Evolutionary conservation across 1,284 basidiomycete genomes (phyloP), one percentile per base, ranked within the genome.

Genomic region (Trametes polyzona): DNA sequence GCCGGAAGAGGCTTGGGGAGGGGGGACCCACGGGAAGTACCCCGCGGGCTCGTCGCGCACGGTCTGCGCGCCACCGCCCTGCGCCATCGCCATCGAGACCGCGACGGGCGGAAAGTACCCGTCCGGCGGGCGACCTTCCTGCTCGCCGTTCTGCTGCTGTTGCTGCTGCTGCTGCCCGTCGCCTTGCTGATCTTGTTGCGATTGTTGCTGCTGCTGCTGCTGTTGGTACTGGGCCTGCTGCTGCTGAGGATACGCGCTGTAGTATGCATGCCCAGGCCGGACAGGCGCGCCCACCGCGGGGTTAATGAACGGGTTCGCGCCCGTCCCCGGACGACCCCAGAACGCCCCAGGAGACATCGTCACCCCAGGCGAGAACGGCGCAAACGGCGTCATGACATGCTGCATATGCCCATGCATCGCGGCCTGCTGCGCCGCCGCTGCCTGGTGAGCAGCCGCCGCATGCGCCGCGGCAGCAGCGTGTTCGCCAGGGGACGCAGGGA

Each of bases 291-390:
- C 89, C 0, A 87, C 85, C 14, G 86, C 80, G 5, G 86, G 79
- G 58, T 89, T 89, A 51, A 87, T 82, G 69, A 78, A 81, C 47
- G 84, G 79, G 64, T 88, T 85, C 50, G 32, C 69, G 65, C 62
- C 75, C 70, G 64, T 57, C 16, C 80, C 81, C 3, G 83, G 79
- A 8, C 80, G 74, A 8, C 83, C 83, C 80, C 84, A 90, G 66
- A 88, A 86, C 26, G 84, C 71, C 1, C 88, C 88, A 17, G 89
- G 87, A 17, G 83, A 86, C 82, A 91, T 86, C 19, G 83, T 78
- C n/a, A 83, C 75, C 19, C 84, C 86, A 2, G 88, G 86, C 0
- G 86, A 86, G 74, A 89, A 85, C 17, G 79, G 71, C 30, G 73
- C 71, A 61, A 60, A 65, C 36, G 60, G 69, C 48, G 62, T 66